Conservation (phyloP, 192 early-diverging fungal genomes). For the Geosiphon pyriformis region DNA sequence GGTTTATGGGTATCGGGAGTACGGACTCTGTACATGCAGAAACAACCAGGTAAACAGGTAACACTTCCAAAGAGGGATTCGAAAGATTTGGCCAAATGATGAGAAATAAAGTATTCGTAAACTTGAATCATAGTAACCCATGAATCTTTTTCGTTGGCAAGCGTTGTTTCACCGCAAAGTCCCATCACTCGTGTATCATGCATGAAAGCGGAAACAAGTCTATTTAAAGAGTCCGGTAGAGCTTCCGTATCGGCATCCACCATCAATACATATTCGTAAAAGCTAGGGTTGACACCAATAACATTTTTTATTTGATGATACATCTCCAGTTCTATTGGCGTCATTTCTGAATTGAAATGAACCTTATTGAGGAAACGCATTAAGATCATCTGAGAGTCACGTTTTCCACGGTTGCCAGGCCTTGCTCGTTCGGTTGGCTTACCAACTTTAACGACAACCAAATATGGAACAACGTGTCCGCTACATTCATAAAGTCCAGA, state of each 20-base stretch:
- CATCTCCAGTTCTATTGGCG: conserved; percentile 93
- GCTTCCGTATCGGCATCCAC: conserved; percentile 98
- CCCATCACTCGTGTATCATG: conserved; percentile 91
- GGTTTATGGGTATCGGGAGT: conserved; percentile 86
- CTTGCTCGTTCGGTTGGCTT: conserved; percentile 74
- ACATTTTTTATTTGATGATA: conserved; percentile 99
- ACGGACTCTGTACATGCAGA: conserved; percentile 97
- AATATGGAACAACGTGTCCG: conserved; percentile 91
- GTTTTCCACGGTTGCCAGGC: conserved; percentile 97
- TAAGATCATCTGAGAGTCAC: conserved; percentile 96
- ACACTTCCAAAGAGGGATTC: conserved; percentile 97
- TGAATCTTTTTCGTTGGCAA: conserved; percentile 88
- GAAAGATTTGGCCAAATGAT: conserved; percentile 95
- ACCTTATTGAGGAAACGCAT: conserved; percentile 98
- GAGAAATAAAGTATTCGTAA: conserved; percentile 98
- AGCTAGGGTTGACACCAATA: conserved; percentile 92
- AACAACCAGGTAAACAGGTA: conserved; percentile 97
- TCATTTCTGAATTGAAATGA: conserved; percentile 90
- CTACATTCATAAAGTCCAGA: conserved; percentile 91
- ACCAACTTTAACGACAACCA: conserved; percentile 96
- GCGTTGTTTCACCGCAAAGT: conserved; percentile 90
- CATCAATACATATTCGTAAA: conserved; percentile 97
- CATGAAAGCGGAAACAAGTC: conserved; percentile 85
- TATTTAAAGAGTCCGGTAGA: conserved; percentile 82
- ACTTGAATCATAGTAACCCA: conserved; percentile 99